A percentile compares a stretch with the other conserved stretches of the same genome.
These are phyloP conservation scores for rapeseed (Brassica napus) DNA, from an alignment of 345 rosid genomes.

Conservation along the genomic window DNA sequence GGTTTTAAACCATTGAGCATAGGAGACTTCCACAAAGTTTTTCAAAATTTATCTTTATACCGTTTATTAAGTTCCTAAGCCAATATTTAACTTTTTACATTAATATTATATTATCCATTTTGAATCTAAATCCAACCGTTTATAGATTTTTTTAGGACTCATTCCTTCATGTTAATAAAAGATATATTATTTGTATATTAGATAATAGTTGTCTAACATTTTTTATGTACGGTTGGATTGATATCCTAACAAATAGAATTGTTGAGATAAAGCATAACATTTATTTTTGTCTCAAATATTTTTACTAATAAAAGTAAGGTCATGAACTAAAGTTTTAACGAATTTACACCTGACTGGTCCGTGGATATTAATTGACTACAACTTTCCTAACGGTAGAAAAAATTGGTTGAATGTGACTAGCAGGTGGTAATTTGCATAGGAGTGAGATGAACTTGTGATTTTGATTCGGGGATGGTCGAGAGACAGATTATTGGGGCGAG, in stretches of 20 bases:
- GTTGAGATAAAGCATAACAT: background rate
- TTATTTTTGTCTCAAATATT: background rate
- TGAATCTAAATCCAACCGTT: background rate
- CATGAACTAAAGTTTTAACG: background rate
- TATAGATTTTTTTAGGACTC: background rate
- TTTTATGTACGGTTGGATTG: background rate
- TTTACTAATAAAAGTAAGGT: background rate
- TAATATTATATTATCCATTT: background rate
- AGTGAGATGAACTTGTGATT: background rate
- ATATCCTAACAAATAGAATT: background rate
- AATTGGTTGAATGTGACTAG: background rate
- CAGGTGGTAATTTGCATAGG: background rate
- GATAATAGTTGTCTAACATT: background rate
- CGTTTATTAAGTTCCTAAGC: background rate
- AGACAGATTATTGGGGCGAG: background rate
- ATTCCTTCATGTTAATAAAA: background rate
- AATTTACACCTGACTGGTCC: background rate
- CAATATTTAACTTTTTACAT: background rate
- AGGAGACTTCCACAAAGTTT: background rate
- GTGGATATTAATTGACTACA: background rate
- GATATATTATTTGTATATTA: background rate
- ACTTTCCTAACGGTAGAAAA: background rate
- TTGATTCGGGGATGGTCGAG: background rate
- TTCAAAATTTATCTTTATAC: background rate
- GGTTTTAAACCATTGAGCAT: background rate